These are phyloP conservation scores for Fusarium sp. DNA, from an alignment of 2,329 filamentous ascomycete genomes.

Conservation along the genomic window DNA sequence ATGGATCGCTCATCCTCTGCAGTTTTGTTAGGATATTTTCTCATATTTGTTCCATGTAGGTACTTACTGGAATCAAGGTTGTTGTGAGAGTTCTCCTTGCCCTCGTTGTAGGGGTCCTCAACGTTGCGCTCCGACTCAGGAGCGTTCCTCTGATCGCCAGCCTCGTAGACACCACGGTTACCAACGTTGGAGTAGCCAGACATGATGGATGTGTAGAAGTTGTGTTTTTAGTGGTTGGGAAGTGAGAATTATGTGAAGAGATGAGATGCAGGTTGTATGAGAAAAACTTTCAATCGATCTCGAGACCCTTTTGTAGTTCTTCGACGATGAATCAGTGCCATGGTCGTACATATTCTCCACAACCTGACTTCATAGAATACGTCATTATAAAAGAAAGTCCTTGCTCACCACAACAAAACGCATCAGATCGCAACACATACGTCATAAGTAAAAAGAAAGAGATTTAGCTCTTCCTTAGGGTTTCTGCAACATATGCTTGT, in stretches of 20 bases:
- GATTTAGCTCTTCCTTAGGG: slow-evolving; percentile 21
- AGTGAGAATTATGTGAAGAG: not conserved
- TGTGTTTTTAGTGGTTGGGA: not conserved
- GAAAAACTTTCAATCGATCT: not conserved
- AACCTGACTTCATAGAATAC: slow-evolving; percentile 46
- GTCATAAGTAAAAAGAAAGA: slow-evolving; percentile 32
- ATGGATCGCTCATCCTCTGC: slow-evolving; percentile 78
- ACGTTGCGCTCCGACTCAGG: slow-evolving; percentile 64
- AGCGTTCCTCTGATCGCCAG: slow-evolving; percentile 78
- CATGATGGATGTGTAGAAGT: slow-evolving; percentile 43
- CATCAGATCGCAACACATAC: slow-evolving; percentile 31
- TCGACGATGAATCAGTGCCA: slow-evolving; percentile 29
- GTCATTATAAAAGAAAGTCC: slow-evolving; percentile 41
- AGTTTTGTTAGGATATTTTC: slow-evolving; percentile 53
- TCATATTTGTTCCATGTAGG: not conserved
- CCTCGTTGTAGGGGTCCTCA: slow-evolving; percentile 75
- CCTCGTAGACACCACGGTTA: slow-evolving; percentile 74
- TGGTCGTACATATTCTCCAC: slow-evolving; percentile 39
- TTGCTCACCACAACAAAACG: slow-evolving; percentile 20
- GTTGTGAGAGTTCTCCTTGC: slow-evolving; percentile 75
- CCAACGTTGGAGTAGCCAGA: slow-evolving; percentile 73
- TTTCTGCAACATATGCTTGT: slow-evolving; percentile 10
- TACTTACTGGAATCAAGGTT: slow-evolving; percentile 77
- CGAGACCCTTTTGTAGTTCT: slow-evolving; percentile 38
- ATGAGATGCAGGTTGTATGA: slow-evolving; percentile 5